Conservation (phyloP, 2,329 filamentous ascomycete genomes). For the Cordyceps militaris region DNA sequence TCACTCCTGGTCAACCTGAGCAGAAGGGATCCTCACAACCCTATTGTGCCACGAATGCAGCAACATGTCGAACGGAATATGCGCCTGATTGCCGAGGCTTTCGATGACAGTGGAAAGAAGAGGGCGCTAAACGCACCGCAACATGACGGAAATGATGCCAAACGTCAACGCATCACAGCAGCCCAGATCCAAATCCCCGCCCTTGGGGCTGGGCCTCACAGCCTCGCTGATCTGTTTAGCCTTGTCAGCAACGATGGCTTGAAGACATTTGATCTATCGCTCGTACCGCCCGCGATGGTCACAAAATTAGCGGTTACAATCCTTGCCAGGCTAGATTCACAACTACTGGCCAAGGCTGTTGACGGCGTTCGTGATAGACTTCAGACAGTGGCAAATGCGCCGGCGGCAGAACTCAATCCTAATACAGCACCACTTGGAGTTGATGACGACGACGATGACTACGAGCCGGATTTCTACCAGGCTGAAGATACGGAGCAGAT, state of each 20-base stretch:
- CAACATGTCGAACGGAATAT: slow-evolving; percentile 79
- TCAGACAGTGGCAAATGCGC: slow-evolving; percentile 36
- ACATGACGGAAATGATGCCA: slow-evolving; percentile 69
- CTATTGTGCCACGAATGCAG: slow-evolving; percentile 70
- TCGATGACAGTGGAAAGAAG: slow-evolving; percentile 75
- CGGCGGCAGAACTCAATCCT: slow-evolving; percentile 43
- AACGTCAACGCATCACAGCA: slow-evolving; percentile 62
- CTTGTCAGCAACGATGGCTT: slow-evolving; percentile 67
- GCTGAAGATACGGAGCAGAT: slow-evolving; percentile 73
- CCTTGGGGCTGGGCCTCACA: slow-evolving; percentile 68
- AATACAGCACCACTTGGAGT: slow-evolving; percentile 57
- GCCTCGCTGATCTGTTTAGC: slow-evolving; percentile 77
- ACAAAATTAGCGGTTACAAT: slow-evolving; percentile 76
- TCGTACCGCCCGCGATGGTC: slow-evolving; percentile 67
- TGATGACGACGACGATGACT: slow-evolving; percentile 77
- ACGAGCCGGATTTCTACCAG: slow-evolving; percentile 79
- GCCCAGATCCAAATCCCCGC: slow-evolving; percentile 54
- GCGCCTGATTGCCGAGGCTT: slow-evolving; percentile 68
- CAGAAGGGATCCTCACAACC: slow-evolving; percentile 79
- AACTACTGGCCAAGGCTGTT: slow-evolving; percentile 64
- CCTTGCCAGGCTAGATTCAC: slow-evolving; percentile 62
- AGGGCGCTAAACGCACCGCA: slow-evolving; percentile 64
- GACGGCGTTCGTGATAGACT: slow-evolving; percentile 52
- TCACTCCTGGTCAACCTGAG: slow-evolving; percentile 76
- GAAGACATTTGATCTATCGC: slow-evolving; percentile 74